Base-by-base conservation (phyloP, 1,284 basidiomycete genomes). In the Boletus holoroseus region DNA sequence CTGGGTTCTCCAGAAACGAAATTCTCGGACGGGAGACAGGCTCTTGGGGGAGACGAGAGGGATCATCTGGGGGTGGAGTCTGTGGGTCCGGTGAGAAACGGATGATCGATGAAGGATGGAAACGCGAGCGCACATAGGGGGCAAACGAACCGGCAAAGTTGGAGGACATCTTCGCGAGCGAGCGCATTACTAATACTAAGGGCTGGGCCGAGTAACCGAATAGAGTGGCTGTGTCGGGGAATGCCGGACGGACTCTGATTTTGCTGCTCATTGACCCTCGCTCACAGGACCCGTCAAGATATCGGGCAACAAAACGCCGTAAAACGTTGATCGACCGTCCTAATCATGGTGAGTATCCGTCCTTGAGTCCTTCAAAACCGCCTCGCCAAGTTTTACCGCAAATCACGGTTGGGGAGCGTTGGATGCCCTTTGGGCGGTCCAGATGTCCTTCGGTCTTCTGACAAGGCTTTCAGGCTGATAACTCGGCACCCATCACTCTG, bases 401-500 rank as follows among this genome's bases (percentile, higher is more conserved):
- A 51, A 51, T 45, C 36, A 43, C 7, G 44, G 12, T 32, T 34
- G 49, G 55, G 18, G 28, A 55, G 28, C 24, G 56, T 39, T 58
- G 65, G 65, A 67, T 67, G 64, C 36, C 8, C 31, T 42, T 35
- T 9, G 44, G 13, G 44, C 34, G 7, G 32, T 50, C 34, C 32
- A 27, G 65, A 66, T 67, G 64, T 47, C 50, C n/a, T 36, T 24
- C 3, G 26, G 38, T 48, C 41, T 45, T 55, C 56, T 56, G 50
- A 65, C 56, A 38, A 3, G n/a, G 28, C 51, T 42, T 61, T 11
- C 51, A 85, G 84, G 78, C 83, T 73, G 94, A 94, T 76, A 80
- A 77, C 73, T 77, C 82, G 76, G 88, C 94, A 73, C 90, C 95
- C 63, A 83, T 99, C 66, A 99, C 96, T 62, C 81, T 99, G 71